A percentile compares a stretch with the other conserved stretches of the same genome.
phyloP scores from a whole-genome alignment of 176 grass and related monocot genomes.

The Musa troglodytarum region DNA sequence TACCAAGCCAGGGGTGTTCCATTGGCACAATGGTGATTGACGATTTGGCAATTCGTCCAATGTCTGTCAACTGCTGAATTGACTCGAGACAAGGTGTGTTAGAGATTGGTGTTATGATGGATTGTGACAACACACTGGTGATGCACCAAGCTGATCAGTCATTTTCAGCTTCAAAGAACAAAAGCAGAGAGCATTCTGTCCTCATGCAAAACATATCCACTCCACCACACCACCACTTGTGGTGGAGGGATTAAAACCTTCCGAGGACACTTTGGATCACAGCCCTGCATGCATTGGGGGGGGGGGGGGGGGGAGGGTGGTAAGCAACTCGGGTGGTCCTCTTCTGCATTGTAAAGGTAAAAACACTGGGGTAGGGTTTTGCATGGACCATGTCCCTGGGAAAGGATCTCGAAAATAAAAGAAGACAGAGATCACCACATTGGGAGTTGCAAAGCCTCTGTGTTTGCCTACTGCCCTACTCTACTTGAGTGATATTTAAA shows the following conservation, averaged over 20 bases:
- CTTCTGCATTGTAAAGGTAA: neutral
- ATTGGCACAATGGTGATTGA: neutral
- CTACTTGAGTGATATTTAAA: no score
- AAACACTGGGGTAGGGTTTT: neutral
- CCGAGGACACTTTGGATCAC: neutral
- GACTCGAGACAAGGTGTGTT: neutral
- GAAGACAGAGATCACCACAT: no score
- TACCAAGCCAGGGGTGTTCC: neutral
- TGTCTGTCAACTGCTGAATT: neutral
- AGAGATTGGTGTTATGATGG: neutral
- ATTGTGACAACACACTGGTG: neutral
- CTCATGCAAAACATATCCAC: neutral
- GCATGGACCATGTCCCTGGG: neutral
- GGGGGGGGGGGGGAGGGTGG: neutral
- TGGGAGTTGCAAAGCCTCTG: no score
- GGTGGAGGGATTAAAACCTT: neutral
- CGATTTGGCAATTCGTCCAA: neutral
- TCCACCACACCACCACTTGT: neutral
- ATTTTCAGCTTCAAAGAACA: conserved; percentile 1
- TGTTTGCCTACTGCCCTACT: no score
- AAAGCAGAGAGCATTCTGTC: no score
- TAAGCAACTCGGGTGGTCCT: neutral
- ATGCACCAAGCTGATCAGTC: conserved; percentile 2
- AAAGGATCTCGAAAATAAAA: neutral
- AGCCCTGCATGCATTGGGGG: neutral